phyloP scores from a whole-genome alignment of 345 rosid species.

The Murraya paniculata region DNA sequence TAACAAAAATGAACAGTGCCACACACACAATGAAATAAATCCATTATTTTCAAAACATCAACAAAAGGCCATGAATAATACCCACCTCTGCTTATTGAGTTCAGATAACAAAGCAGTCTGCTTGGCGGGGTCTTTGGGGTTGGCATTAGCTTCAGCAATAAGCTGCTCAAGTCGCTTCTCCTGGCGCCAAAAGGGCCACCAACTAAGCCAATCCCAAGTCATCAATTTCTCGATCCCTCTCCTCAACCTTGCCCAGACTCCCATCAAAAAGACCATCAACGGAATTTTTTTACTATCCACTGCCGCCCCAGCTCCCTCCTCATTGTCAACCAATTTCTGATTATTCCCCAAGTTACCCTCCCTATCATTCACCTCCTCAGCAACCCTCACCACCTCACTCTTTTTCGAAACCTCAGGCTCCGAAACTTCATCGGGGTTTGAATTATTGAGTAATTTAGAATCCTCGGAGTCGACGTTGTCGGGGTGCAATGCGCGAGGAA shows the following conservation, averaged over 20 bases:
- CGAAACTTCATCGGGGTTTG: conserved; percentile 11
- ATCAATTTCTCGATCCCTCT: conserved; percentile 44
- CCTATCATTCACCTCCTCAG: conserved; percentile 16
- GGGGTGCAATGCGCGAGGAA: conserved; percentile 55
- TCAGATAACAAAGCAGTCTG: conserved; percentile 73
- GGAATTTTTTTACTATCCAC: conserved; percentile 35
- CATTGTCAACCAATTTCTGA: conserved; percentile 20
- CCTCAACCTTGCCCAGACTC: conserved; percentile 56
- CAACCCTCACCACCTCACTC: conserved; percentile 9
- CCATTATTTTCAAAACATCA: neutral
- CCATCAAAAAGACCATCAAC: conserved; percentile 54
- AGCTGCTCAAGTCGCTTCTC: conserved; percentile 72
- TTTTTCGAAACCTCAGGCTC: conserved; percentile 16
- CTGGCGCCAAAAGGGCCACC: conserved; percentile 77
- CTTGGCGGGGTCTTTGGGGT: conserved; percentile 69
- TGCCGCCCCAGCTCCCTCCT: conserved; percentile 9
- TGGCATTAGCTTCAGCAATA: conserved; percentile 75
- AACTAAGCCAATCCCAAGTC: conserved; percentile 61
- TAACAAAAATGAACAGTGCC: neutral
- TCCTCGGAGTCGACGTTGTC: conserved; percentile 45
- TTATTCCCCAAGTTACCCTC: conserved; percentile 16
- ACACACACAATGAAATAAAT: neutral
- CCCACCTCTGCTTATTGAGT: conserved; percentile 81
- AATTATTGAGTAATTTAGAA: conserved; percentile 27
- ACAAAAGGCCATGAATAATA: neutral